phyloP scores from a whole-genome alignment of 805 yeast species.

The Wilhelminamyces savonicus region DNA sequence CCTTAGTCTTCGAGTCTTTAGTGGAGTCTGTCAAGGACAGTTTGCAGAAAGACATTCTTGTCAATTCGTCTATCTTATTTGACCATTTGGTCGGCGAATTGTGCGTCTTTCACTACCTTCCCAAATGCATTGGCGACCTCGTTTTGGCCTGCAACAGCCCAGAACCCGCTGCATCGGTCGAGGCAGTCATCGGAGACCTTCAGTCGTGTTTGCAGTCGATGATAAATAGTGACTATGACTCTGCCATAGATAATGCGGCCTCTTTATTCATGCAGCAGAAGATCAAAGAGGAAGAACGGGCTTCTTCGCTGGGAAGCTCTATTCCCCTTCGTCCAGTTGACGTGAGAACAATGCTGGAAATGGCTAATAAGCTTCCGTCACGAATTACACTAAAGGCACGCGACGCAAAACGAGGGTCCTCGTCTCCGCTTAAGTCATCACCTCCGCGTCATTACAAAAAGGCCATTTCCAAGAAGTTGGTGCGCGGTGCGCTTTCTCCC shows the following conservation, averaged over 20 bases:
- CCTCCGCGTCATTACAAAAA: slow-evolving; percentile 18
- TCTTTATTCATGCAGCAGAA: slow-evolving; percentile 21
- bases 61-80: slow-evolving; percentile 48
- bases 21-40: slow-evolving; percentile 39
- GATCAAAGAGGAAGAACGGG: slow-evolving; percentile 9
- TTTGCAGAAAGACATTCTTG: slow-evolving; percentile 48
- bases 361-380: not conserved
- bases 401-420: slow-evolving; percentile 14
- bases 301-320: no score
- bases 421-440: slow-evolving; percentile 20
- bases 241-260: slow-evolving; percentile 23
- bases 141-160: not conserved
- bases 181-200: not conserved
- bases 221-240: slow-evolving; percentile 30
- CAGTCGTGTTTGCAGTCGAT: slow-evolving; percentile 11
- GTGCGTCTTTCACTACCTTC: slow-evolving; percentile 7
- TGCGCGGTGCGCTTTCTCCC: slow-evolving; percentile 3
- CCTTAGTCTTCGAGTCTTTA: slow-evolving; percentile 33
- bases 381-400: slow-evolving; percentile 4
- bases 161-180: no score
- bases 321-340: no score
- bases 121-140: slow-evolving; percentile 2
- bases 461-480: slow-evolving; percentile 7
- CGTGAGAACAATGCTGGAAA: not conserved
- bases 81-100: slow-evolving; percentile 39